Evolutionary conservation across 495 filamentous ascomycete genomes (phyloP).

Genomic region (Aeminium ludgeri): DNA sequence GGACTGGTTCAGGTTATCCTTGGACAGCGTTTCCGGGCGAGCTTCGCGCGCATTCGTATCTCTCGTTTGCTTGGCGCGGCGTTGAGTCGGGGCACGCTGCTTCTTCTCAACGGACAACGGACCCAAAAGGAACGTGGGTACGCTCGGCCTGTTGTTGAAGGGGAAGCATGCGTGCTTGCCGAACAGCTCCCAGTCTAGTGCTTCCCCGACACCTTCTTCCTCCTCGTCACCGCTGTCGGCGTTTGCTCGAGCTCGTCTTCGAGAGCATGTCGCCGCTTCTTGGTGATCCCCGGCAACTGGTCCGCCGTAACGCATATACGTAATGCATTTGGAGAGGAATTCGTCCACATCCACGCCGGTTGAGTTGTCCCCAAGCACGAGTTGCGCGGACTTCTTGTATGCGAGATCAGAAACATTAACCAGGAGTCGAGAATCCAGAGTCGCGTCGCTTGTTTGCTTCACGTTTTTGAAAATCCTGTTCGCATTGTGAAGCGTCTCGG

Average conservation of each 20-base stretch:
- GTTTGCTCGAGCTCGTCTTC: not conserved
- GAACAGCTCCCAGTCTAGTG: constrained; percentile 74
- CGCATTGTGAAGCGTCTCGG: constrained; percentile 42
- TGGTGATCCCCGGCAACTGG: constrained; percentile 1
- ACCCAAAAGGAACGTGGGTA: constrained; percentile 73
- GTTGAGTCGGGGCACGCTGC: constrained; percentile 45
- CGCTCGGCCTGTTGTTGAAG: constrained; percentile 52
- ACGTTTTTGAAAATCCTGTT: constrained; percentile 51
- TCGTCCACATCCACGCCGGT: constrained; percentile 79
- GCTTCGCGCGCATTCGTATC: constrained; percentile 32
- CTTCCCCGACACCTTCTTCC: constrained; percentile 50
- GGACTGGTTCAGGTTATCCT: constrained; percentile 49
- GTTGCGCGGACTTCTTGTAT: constrained; percentile 51
- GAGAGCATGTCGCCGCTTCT: not conserved
- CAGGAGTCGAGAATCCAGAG: constrained; percentile 70
- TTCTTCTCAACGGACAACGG: constrained; percentile 82
- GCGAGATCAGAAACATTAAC: constrained; percentile 63
- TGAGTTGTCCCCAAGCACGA: constrained; percentile 49
- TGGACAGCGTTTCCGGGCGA: constrained; percentile 54
- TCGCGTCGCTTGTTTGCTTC: constrained; percentile 85
- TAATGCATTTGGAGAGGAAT: constrained; percentile 80
- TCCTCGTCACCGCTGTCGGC: constrained; percentile 28
- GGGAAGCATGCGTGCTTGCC: constrained; percentile 60
- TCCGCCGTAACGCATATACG: constrained; percentile 58
- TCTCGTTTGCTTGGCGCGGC: constrained; percentile 43